A percentile compares a stretch with the other conserved stretches of the same genome.
phyloP scores from a whole-genome alignment of 2,329 filamentous ascomycete genomes.

The Pestalotiopsis sp. region DNA sequence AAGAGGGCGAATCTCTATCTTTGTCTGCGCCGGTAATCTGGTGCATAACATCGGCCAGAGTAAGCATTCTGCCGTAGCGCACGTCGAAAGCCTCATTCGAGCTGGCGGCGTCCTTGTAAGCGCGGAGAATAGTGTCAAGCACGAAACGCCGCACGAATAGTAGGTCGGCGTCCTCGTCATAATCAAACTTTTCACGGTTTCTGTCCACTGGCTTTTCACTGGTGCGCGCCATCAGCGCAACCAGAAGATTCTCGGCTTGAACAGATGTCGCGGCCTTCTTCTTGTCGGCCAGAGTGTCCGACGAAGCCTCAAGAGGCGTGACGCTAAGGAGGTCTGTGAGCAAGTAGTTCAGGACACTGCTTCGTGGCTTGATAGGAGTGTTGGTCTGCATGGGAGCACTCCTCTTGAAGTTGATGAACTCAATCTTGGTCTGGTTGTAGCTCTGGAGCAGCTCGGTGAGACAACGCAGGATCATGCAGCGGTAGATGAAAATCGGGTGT shows the following conservation, averaged over 20 bases:
- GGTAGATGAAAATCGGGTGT: conserved; percentile 94
- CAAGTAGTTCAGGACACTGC: conserved; percentile 90
- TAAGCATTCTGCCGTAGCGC: conserved; percentile 86
- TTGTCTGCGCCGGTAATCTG: conserved; percentile 80
- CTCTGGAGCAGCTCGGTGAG: conserved; percentile 87
- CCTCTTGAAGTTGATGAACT: conserved; percentile 98
- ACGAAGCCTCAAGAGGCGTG: conserved; percentile 65
- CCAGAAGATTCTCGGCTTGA: conserved; percentile 84
- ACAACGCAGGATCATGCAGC: conserved; percentile 92
- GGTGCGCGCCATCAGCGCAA: conserved; percentile 86
- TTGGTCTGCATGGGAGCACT: conserved; percentile 81
- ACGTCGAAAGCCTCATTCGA: conserved; percentile 80
- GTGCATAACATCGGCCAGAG: conserved; percentile 88
- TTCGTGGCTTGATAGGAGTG: conserved; percentile 92
- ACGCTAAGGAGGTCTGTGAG: conserved; percentile 74
- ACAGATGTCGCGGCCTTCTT: conserved; percentile 84
- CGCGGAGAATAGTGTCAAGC: conserved; percentile 87
- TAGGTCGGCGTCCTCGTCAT: conserved; percentile 80
- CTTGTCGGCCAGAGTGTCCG: conserved; percentile 76
- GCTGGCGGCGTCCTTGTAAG: conserved; percentile 83
- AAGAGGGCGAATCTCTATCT: conserved; percentile 58
- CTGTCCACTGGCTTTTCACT: conserved; percentile 71
- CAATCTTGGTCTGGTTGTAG: conserved; percentile 94
- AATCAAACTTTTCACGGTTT: conserved; percentile 58
- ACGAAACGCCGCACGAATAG: conserved; percentile 94